Evolutionary conservation across 192 early-diverging fungal species (phyloP).

Genomic region (Coemansia javaensis): DNA sequence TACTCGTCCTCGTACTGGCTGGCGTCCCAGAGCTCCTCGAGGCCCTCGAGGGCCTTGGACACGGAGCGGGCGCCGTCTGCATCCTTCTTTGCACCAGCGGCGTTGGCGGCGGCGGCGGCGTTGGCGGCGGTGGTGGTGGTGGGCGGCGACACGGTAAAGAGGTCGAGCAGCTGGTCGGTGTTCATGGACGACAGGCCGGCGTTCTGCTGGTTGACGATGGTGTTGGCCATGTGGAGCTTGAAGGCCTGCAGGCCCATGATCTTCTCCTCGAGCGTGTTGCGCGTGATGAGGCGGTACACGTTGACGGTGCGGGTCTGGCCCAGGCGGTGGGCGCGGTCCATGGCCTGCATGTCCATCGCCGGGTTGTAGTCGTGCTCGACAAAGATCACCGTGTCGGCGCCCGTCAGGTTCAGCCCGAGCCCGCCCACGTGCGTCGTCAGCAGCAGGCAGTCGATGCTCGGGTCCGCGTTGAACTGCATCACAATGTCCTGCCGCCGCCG

Average conservation of each 20-base stretch:
- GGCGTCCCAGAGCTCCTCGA: conserved; percentile 89
- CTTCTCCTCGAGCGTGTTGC: conserved; percentile 97
- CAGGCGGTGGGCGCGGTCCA: conserved; percentile 98
- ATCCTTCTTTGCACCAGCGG: background rate
- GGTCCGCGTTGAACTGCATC: conserved; percentile 91
- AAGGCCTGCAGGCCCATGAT: conserved; percentile 99
- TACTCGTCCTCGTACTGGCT: conserved; percentile 83
- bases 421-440: conserved; percentile 97
- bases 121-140: conserved; percentile 11
- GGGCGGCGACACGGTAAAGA: conserved; percentile 72
- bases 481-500: conserved; percentile 84
- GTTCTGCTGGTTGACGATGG: conserved; percentile 96
- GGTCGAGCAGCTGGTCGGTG: conserved; percentile 90
- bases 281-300: conserved; percentile 95
- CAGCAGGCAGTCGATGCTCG: conserved; percentile 89
- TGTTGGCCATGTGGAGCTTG: conserved; percentile 95
- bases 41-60: conserved; percentile 52
- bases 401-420: conserved; percentile 94
- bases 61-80: conserved; percentile 28
- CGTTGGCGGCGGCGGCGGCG: conserved; percentile 19
- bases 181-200: conserved; percentile 91
- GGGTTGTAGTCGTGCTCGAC: conserved; percentile 99
- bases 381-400: conserved; percentile 99
- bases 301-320: conserved; percentile 97
- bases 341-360: conserved; percentile 97